Evolutionary conservation across 441 rosid species (phyloP).

Genomic region (Cnidoscolus chayamansa): DNA sequence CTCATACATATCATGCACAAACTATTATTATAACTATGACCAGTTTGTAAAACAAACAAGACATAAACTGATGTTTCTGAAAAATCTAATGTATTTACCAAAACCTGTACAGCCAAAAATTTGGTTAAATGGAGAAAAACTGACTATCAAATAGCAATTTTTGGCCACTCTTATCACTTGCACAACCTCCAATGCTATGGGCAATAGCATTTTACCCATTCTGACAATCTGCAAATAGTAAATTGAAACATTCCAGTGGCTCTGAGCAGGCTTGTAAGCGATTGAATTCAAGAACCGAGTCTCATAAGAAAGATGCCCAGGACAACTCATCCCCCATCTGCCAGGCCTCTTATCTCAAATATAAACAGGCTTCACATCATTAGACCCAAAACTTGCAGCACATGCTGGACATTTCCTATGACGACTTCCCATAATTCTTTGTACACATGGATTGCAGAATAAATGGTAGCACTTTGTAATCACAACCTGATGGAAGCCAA

Average conservation of each 20-base stretch:
- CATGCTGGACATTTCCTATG: conserved; percentile 90
- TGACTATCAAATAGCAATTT: conserved; percentile 7
- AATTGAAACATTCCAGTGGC: conserved; percentile 24
- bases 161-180: conserved; percentile 16
- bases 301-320: conserved; percentile 9
- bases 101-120: conserved; percentile 33
- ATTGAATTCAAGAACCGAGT: neutral
- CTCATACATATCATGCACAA: conserved; percentile 10
- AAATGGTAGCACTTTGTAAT: conserved; percentile 93
- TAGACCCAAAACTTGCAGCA: conserved; percentile 73
- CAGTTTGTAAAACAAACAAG: neutral
- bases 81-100: conserved; percentile 18
- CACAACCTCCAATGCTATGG: conserved; percentile 25
- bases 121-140: conserved; percentile 15
- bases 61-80: conserved; percentile 2
- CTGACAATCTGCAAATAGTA: conserved; percentile 32
- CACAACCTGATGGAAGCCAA: conserved; percentile 60
- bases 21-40: conserved; percentile 17
- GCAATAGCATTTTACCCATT: conserved; percentile 20
- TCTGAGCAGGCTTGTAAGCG: conserved; percentile 3
- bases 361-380: conserved; percentile 88
- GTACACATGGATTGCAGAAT: conserved; percentile 87
- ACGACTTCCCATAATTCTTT: conserved; percentile 67
- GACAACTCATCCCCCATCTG: neutral
- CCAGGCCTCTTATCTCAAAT: conserved; percentile 32